Percentiles rank a stretch among this genome's conserved stretches.
Conservation (phyloP, 345 rosid genomes). For the Angophora floribunda region DNA sequence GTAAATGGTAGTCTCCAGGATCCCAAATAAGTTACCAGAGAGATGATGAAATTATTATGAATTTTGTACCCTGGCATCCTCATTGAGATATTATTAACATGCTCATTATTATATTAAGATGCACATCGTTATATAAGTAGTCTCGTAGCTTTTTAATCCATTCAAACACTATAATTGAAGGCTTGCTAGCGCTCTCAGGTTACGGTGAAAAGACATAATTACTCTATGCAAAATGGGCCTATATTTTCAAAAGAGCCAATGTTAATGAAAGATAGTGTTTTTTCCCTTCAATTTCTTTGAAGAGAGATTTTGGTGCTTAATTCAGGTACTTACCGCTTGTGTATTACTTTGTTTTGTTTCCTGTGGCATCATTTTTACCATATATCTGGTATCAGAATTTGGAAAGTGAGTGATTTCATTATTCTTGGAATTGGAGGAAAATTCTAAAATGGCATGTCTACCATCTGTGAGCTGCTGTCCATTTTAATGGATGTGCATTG, state of each 20-base stretch:
- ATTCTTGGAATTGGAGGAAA: background rate
- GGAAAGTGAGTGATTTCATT: background rate
- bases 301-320: background rate
- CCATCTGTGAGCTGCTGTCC: background rate
- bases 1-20: background rate
- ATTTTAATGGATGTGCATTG: background rate
- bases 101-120: background rate
- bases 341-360: background rate
- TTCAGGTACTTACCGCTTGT: background rate
- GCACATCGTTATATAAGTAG: background rate
- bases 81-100: background rate
- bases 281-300: background rate
- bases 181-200: background rate
- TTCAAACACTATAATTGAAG: background rate
- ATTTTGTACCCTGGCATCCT: background rate
- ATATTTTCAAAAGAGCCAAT: background rate
- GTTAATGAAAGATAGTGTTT: background rate
- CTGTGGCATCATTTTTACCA: background rate
- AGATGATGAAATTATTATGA: background rate
- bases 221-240: background rate
- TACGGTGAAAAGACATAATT: background rate
- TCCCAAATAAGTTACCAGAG: background rate
- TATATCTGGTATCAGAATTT: background rate
- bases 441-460: background rate
- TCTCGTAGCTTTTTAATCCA: background rate